Evolutionary conservation across 352 stramenopile species (phyloP), one percentile per base, ranked within the genome.

Genomic region (Globisporangium radiosum): DNA sequence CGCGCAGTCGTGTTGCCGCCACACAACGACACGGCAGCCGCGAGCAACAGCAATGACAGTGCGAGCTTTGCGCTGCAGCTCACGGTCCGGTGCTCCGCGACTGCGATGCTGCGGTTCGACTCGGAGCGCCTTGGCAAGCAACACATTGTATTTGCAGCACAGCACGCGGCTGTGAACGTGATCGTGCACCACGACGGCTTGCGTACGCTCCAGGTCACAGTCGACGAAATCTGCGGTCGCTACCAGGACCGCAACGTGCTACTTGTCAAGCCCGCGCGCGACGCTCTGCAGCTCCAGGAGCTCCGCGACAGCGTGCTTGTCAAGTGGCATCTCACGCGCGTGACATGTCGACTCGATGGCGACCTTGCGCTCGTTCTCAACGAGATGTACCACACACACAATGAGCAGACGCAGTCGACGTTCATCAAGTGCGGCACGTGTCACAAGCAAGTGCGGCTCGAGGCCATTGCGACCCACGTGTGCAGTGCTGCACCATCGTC

Each of bases 351-450:
- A 14, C 53, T 87, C 33, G 73, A 87, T 52, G 61, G 74, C n/a
- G 73, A 88, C 37, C 52, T 88, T 5, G 70, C 74, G 14, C 47
- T 65, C 0, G 53, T 81, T 7, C 47, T 83, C n/a, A 84, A 73
- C 38, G 78, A 87, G 54, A 66, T 82, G 4, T 75, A 79, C 38
- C 63, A 81, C 33, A 74, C 78, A 40, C 59, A 76, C 9, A 81
- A 71, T 43, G 77, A 87, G 52, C 76, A 87, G 38, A 69, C 85
- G 52, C 70, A 85, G 50, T 59, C 66, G 4, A 66, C 76, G 47
- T 68, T 69, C 42, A 76, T 89, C 52, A 77, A 70, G n/a, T 87
- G 79, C 25, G 76, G 75, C 15, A 80, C 71, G 37, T 89, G 79
- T 47, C 64, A 75, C 33, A 72, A 84, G 50, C 73, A 82, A 47